Conservation (phyloP, 495 filamentous ascomycete species). For the Penicillium lagena region DNA sequence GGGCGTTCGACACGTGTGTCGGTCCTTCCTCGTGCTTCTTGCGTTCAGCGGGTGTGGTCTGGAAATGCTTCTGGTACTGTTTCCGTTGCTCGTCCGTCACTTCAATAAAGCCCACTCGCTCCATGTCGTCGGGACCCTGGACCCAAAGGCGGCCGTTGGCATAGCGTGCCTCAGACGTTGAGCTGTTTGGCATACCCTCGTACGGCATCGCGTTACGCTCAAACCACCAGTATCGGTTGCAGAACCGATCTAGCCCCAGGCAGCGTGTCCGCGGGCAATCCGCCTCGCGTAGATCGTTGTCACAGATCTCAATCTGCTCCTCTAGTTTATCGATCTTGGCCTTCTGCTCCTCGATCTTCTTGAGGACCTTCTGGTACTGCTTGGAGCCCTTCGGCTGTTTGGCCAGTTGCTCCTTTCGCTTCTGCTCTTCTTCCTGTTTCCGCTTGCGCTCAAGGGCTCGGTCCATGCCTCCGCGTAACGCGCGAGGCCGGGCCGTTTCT, state of each 20-base stretch:
- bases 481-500: constrained; percentile 53
- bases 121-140: constrained; percentile 87
- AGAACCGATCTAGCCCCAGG: constrained; percentile 89
- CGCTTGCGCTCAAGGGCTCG: constrained; percentile 72
- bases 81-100: constrained; percentile 61
- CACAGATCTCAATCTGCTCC: constrained; percentile 72
- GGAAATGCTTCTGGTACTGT: constrained; percentile 55
- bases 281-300: constrained; percentile 88
- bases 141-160: constrained; percentile 95
- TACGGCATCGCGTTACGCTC: constrained; percentile 98
- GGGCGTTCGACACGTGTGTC: constrained; percentile 69
- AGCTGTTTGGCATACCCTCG: constrained; percentile 78
- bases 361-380: constrained; percentile 78
- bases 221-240: constrained; percentile 99
- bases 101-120: constrained; percentile 79
- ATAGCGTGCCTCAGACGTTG: constrained; percentile 78
- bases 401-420: constrained; percentile 71
- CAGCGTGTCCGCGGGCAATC: constrained; percentile 86
- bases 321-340: constrained; percentile 72
- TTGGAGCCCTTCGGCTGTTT: constrained; percentile 82
- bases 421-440: constrained; percentile 77
- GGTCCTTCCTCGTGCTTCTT: constrained; percentile 80
- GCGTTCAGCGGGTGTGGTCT: constrained; percentile 76
- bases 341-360: constrained; percentile 82
- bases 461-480: constrained; percentile 70